Evolutionary conservation across 2,329 filamentous ascomycete genomes (phyloP).

Genomic region (Aspergillus sp.): DNA sequence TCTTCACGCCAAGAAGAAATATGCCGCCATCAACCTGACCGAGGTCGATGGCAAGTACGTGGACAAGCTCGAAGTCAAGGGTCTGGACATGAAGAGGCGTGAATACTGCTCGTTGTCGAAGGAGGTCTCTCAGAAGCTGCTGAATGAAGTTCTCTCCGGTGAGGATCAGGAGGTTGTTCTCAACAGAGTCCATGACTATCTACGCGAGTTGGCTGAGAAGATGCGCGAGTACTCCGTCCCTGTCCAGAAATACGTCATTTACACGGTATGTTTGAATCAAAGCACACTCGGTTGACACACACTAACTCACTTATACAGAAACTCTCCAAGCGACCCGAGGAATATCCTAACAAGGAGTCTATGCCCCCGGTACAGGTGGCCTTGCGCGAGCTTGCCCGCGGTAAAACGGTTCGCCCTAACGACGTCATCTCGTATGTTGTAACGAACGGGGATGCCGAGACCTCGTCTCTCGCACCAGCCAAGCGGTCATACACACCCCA

Average conservation of each 20-base stretch:
- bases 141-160: slow-evolving; percentile 94
- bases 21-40: slow-evolving; percentile 91
- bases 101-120: slow-evolving; percentile 96
- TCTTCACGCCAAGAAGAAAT: slow-evolving; percentile 98
- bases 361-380: slow-evolving; percentile 99
- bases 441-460: slow-evolving; percentile 68
- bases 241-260: slow-evolving; percentile 90
- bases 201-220: slow-evolving; percentile 77
- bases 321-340: slow-evolving; percentile 87
- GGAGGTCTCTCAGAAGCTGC: slow-evolving; percentile 83
- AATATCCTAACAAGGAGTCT: slow-evolving; percentile 89
- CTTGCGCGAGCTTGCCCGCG: slow-evolving; percentile 79
- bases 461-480: slow-evolving; percentile 63
- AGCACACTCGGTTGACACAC: neutral
- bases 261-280: slow-evolving; percentile 58
- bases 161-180: slow-evolving; percentile 88
- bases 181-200: slow-evolving; percentile 87
- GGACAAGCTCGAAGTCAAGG: slow-evolving; percentile 97
- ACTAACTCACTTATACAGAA: slow-evolving; percentile 54
- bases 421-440: slow-evolving; percentile 97
- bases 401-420: slow-evolving; percentile 85
- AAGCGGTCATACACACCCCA: slow-evolving; percentile 87
- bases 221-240: slow-evolving; percentile 82
- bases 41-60: slow-evolving; percentile 86
- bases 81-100: slow-evolving; percentile 94